These are phyloP conservation scores for Calvatia gigantea DNA, from an alignment of 768 basidiomycete species.

Conservation along the genomic window DNA sequence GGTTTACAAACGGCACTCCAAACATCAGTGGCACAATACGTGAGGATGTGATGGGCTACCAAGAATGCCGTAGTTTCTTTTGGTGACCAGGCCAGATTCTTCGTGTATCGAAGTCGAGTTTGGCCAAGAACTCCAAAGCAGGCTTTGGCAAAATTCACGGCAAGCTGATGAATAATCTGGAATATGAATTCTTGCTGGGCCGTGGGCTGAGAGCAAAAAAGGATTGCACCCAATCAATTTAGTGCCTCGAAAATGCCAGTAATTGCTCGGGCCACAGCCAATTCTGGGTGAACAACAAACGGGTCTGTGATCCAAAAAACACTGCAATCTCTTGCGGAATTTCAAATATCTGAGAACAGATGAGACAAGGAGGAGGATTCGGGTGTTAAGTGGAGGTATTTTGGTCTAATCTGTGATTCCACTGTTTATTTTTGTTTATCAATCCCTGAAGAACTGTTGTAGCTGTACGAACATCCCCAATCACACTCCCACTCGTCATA, in stretches of 20 bases:
- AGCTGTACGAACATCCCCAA: too few relatives aligned
- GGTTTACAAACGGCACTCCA: background rate
- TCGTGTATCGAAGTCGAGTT: background rate
- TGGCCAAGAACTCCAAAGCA: background rate
- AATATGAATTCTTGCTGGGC: background rate
- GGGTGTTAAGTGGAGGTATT: background rate
- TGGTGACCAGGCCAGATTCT: background rate
- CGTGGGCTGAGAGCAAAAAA: background rate
- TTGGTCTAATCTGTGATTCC: background rate
- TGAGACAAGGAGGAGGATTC: background rate
- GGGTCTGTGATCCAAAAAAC: background rate
- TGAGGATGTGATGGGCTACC: background rate
- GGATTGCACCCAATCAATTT: background rate
- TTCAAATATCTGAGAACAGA: background rate
- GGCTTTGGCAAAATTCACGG: background rate
- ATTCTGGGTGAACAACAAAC: background rate
- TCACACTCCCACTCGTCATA: too few relatives aligned
- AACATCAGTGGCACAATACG: background rate
- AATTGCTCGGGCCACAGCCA: background rate
- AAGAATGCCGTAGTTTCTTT: background rate
- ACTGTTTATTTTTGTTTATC: background rate
- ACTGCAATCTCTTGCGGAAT: background rate
- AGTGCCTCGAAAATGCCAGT: background rate
- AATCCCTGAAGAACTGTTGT: too few relatives aligned
- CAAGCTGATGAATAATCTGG: background rate